Percentiles rank a stretch among this genome's conserved stretches.
phyloP scores from a whole-genome alignment of 2,329 filamentous ascomycete genomes.

The Ophiocordyceps robertsii region DNA sequence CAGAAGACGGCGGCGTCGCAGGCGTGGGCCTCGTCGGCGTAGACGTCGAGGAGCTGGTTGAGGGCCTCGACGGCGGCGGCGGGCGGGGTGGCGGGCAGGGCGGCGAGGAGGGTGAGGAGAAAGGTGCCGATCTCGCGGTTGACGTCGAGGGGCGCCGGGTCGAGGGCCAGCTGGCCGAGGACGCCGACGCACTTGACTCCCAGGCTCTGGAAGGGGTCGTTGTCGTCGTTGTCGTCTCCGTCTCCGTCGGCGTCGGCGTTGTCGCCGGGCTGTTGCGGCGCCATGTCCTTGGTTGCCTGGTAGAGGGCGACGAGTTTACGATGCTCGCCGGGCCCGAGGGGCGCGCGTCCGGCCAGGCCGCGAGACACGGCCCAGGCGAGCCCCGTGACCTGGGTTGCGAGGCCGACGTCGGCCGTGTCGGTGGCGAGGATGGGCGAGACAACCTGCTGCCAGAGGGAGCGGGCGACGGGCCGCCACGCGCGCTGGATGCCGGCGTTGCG shows the following conservation, averaged over 20 bases:
- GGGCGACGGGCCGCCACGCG: constrained; percentile 40
- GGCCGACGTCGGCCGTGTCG: constrained; percentile 46
- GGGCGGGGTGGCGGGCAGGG: constrained; percentile 35
- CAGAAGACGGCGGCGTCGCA: constrained; percentile 53
- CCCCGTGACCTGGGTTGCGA: constrained; percentile 50
- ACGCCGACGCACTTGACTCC: constrained; percentile 56
- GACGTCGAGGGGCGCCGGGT: constrained; percentile 35
- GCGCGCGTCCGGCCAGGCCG: constrained; percentile 34
- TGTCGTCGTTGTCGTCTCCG: no score
- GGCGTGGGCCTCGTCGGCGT: constrained; percentile 43
- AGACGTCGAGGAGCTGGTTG: constrained; percentile 55
- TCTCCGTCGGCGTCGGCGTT: constrained; percentile 9
- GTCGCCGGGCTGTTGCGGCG: constrained; percentile 5
- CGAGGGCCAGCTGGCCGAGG: constrained; percentile 46
- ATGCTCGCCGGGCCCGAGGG: constrained; percentile 39
- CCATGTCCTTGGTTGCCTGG: constrained; percentile 35
- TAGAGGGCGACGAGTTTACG: constrained; percentile 53
- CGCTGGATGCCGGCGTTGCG: constrained; percentile 36
- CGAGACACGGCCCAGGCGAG: constrained; percentile 53
- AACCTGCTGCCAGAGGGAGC: constrained; percentile 42
- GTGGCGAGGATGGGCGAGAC: constrained; percentile 43
- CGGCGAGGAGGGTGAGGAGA: constrained; percentile 39
- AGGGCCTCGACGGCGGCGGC: constrained; percentile 51
- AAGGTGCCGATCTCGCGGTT: constrained; percentile 54
- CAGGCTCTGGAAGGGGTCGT: constrained; percentile 47